These are phyloP conservation scores for Xylaria arbuscula DNA, from an alignment of 2,329 filamentous ascomycete species.

Conservation along the genomic window DNA sequence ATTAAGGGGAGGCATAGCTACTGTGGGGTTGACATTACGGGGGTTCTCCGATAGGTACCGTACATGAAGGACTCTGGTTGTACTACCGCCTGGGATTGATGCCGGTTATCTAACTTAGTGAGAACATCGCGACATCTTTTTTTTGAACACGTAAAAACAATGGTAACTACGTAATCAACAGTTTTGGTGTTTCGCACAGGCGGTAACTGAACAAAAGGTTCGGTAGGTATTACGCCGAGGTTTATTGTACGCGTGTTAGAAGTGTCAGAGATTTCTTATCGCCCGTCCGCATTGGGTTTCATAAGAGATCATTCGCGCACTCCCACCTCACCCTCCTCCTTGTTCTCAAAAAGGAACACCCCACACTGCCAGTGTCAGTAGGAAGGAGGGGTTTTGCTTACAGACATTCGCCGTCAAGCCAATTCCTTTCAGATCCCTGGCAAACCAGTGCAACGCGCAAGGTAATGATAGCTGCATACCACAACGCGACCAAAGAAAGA, in stretches of 20 bases:
- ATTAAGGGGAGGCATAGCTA: background rate
- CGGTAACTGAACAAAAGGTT: background rate
- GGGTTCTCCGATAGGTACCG: background rate
- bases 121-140: background rate
- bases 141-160: background rate
- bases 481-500: background rate
- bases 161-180: background rate
- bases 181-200: background rate
- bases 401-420: background rate
- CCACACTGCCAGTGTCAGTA: background rate
- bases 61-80: background rate
- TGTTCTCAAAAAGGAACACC: slow-evolving; percentile 3
- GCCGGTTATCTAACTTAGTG: background rate
- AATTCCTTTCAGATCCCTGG: background rate
- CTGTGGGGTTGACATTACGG: background rate
- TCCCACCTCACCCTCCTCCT: background rate
- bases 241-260: too few relatives aligned
- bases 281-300: background rate
- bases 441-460: background rate
- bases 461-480: background rate
- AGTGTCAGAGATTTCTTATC: background rate
- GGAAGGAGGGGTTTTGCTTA: background rate
- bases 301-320: background rate
- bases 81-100: background rate
- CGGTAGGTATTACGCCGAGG: background rate